Evolutionary conservation across 495 filamentous ascomycete genomes (phyloP), one percentile per base, ranked within the genome.

Genomic region (Podospora sp.): DNA sequence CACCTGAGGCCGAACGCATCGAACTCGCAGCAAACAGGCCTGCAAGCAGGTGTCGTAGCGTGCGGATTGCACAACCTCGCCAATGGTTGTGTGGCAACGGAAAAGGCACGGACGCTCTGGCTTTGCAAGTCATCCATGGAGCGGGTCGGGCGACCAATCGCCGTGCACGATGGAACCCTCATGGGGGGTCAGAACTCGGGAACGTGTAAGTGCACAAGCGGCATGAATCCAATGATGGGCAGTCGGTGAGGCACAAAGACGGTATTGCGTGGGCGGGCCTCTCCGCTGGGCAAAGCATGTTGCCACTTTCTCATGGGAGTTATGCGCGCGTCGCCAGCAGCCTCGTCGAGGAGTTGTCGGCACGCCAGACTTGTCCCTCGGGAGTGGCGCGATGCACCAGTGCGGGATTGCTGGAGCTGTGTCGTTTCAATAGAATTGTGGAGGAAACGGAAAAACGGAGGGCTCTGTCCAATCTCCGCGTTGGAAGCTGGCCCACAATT

Each of bases 41-140:
- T 68, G 63, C 63, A 50, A 33, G 46, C 27, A 71, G 66, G 66
- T 71, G 66, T 63, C 64, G 69, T 61, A 64, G 51, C 40, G 64
- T 26, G 49, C 21, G 40, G 56, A 33, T n/a, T 59, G 22, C 46
- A 60, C 26, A 61, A 60, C 33, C 59, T 67, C 65, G 46, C 68
- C 68, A 70, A 70, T 65, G 60, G 49, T 49, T 26, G 55, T 52
- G 60, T 11, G 50, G 40, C 61, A 33, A 27, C 33, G 14, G 33
- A 18, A 33, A 20, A 68, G 66, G 66, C 69, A 66, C 66, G 40
- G 62, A 68, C 66, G 36, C 49, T 55, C 58, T 69, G 57, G 62
- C 67, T 65, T 65, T 35, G 46, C 40, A 33, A 65, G 60, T 36
- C 56, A 66, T 69, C 68, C 67, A 63, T 62, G 62, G 60, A 66